Conservation (phyloP, 2,329 filamentous ascomycete genomes). For the Chaetomium sp. region DNA sequence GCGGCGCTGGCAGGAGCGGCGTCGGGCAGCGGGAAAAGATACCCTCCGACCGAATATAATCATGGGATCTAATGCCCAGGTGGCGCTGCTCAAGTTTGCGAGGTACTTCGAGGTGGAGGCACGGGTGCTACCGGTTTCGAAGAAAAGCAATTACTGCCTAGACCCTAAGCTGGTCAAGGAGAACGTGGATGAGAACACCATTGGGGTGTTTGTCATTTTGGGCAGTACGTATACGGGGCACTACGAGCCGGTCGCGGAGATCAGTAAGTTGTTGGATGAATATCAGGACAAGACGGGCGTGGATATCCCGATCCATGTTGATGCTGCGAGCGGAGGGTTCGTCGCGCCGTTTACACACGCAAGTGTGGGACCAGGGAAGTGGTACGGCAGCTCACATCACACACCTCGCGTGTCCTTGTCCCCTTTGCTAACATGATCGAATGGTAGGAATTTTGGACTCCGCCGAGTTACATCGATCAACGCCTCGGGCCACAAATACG, state of each 20-base stretch:
- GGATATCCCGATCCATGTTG: conserved; percentile 63
- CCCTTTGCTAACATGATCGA: background rate
- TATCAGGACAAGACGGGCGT: conserved; percentile 55
- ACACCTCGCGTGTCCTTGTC: background rate
- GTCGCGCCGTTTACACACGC: conserved; percentile 56
- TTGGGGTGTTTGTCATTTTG: conserved; percentile 67
- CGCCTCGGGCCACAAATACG: conserved; percentile 53
- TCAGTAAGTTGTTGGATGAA: conserved; percentile 58
- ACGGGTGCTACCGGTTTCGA: conserved; percentile 55
- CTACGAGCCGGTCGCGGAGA: conserved; percentile 64
- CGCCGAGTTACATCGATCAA: conserved; percentile 63
- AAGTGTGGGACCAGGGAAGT: conserved; percentile 49
- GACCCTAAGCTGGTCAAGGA: conserved; percentile 58
- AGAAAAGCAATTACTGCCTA: conserved; percentile 53
- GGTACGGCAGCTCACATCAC: conserved; percentile 31
- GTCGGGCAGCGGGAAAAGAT: conserved; percentile 54
- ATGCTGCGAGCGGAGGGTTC: conserved; percentile 55
- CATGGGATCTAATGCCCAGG: conserved; percentile 68
- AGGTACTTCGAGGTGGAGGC: conserved; percentile 69
- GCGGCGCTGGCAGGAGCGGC: conserved; percentile 62
- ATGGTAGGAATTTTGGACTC: conserved; percentile 49
- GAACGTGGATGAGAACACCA: conserved; percentile 69
- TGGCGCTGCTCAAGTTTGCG: conserved; percentile 66
- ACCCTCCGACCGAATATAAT: conserved; percentile 62
- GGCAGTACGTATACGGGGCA: conserved; percentile 69